Evolutionary conservation across 768 basidiomycete genomes (phyloP), one percentile per base, ranked within the genome.

Genomic region (Russula brevipes): DNA sequence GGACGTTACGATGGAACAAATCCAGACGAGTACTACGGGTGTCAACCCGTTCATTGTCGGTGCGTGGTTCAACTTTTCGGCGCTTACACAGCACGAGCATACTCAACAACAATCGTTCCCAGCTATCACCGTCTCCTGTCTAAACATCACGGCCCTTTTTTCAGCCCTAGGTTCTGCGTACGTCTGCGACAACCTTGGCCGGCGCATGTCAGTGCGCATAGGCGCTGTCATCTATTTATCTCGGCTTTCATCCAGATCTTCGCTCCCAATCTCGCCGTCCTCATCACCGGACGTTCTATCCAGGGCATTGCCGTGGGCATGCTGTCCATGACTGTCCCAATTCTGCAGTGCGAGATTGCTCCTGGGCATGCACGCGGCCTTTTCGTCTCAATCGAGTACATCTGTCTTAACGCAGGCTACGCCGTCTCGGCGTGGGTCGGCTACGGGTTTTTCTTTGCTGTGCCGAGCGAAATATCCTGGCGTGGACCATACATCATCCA

Each of bases 281-380:
- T 90, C 35, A 82, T 86, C 68, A 73, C 87, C 36, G 88, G 88
- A 46, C 81, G 89, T 49, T 82, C 85, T 0, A 73, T 89, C 9
- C 88, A 88, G 24, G 89, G 89, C 33, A 64, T 89, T 42, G 89
- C 88, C 12, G 86, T 90, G n/a, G 89, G 89, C 16, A 84, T 85
- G 59, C 39, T 72, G 55, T 64, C 58, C 41, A 57, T 65, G 56
- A 67, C 33, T 31, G 62, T 67, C 16, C 64, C 64, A 17, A 64
- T 67, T 55, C 44, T 54, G 49, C 59, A 66, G 45, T 67, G 45
- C 60, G 68, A 69, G 42, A 68, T 69, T 46, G 68, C 70, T 42
- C 63, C 65, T 2, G 63, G 68, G 1, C 45, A 70, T 56, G 76
- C 79, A 30, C 80, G 82, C 41, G 83, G 83, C 31, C 76, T 80